Percentiles rank a stretch among this genome's conserved stretches.
Conservation (phyloP, 345 rosid genomes). For the Iberis pinnata region DNA sequence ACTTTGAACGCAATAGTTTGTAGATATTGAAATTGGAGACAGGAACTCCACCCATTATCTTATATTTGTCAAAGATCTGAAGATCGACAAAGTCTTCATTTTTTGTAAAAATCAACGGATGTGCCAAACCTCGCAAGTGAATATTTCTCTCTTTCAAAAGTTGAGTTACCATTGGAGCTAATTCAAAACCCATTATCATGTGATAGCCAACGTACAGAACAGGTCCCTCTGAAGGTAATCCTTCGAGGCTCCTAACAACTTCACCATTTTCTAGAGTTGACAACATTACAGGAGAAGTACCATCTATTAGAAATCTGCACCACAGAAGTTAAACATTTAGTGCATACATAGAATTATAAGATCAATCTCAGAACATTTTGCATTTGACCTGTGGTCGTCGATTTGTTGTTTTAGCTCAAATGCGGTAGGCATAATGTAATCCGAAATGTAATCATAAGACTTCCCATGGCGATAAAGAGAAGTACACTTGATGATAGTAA, state of each 20-base stretch:
- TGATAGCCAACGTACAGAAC: slow-evolving; percentile 69
- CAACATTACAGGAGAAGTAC: slow-evolving; percentile 51
- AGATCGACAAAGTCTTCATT: slow-evolving; percentile 24
- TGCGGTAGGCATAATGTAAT: slow-evolving; percentile 44
- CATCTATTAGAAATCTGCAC: slow-evolving; percentile 31
- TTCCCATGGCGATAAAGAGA: slow-evolving; percentile 49
- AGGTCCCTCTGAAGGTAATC: slow-evolving; percentile 67
- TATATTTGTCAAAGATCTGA: slow-evolving; percentile 34
- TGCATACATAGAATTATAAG: background rate
- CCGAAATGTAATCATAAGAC: slow-evolving; percentile 30
- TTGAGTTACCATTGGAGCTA: slow-evolving; percentile 34
- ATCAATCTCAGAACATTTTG: background rate
- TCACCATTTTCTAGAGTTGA: slow-evolving; percentile 58
- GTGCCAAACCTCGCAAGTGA: slow-evolving; percentile 55
- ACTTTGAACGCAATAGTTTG: slow-evolving; percentile 50
- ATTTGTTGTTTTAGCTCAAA: slow-evolving; percentile 33
- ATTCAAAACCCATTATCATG: slow-evolving; percentile 55
- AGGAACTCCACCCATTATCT: slow-evolving; percentile 65
- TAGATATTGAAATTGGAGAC: slow-evolving; percentile 47
- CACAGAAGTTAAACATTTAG: background rate
- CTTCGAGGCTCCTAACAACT: slow-evolving; percentile 54
- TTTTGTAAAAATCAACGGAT: slow-evolving; percentile 43
- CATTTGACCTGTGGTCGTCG: slow-evolving; percentile 29
- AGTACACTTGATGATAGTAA: slow-evolving; percentile 34
- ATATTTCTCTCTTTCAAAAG: slow-evolving; percentile 44